Percentiles rank a stretch among this genome's conserved stretches.
Evolutionary conservation across 2,329 filamentous ascomycete species (phyloP).

Genomic region (Beauveria scarabaeidicola): DNA sequence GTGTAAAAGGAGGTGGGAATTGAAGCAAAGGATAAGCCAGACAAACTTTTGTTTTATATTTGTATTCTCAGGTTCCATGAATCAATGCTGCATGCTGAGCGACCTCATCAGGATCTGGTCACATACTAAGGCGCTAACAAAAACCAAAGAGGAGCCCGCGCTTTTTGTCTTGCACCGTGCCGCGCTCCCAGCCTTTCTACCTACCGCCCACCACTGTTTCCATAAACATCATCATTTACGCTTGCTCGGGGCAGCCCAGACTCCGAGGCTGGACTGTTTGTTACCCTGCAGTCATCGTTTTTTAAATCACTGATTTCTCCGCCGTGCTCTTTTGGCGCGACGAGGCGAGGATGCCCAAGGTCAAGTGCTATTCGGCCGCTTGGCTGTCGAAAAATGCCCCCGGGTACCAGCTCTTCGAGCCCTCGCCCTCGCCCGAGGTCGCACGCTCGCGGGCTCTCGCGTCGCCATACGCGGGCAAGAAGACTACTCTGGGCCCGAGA

Average conservation of each 20-base stretch:
- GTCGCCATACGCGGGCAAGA: slow-evolving; percentile 33
- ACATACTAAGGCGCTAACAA: not conserved
- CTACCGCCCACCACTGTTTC: not conserved
- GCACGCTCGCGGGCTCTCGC: slow-evolving; percentile 29
- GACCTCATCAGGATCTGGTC: not conserved
- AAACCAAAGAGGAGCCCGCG: not conserved
- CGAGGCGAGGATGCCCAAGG: slow-evolving; percentile 63
- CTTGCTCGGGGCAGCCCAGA: not conserved
- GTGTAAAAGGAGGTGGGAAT: too few relatives aligned
- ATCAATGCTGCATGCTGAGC: not conserved
- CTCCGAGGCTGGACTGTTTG: not conserved
- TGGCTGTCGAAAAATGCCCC: slow-evolving; percentile 77
- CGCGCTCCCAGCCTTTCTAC: not conserved
- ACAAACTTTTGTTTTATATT: not conserved
- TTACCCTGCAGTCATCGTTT: not conserved
- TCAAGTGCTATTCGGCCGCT: slow-evolving; percentile 74
- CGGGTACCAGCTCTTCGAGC: slow-evolving; percentile 69
- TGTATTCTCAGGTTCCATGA: not conserved
- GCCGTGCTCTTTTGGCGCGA: not conserved
- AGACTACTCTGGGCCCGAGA: slow-evolving; percentile 39
- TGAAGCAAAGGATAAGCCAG: too few relatives aligned
- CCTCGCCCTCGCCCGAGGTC: slow-evolving; percentile 33
- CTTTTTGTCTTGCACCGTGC: not conserved
- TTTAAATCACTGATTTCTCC: not conserved
- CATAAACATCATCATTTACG: not conserved